phyloP scores from a whole-genome alignment of 225 moss, liverwort and hornwort genomes.

The Straminergon stramineum region DNA sequence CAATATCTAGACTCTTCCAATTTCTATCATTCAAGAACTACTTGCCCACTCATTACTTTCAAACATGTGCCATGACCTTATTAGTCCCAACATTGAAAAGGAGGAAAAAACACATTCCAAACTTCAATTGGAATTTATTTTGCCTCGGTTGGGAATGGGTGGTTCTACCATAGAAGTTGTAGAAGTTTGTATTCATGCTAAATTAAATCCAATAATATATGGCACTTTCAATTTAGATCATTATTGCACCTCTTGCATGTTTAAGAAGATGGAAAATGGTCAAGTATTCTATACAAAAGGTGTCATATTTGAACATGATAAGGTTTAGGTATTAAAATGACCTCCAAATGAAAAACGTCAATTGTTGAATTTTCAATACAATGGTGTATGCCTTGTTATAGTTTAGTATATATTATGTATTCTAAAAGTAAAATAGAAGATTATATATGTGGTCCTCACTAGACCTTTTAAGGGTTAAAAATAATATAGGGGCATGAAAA shows the following conservation, averaged over 20 bases:
- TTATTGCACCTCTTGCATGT: not conserved
- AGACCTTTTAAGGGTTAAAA: not conserved
- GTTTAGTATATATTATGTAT: too few relatives aligned
- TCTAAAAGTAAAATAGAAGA: not conserved
- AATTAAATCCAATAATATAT: not conserved
- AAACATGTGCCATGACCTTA: too few relatives aligned
- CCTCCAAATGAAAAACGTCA: not conserved
- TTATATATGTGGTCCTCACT: accelerated
- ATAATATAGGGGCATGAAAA: not conserved
- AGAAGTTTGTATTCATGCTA: not conserved
- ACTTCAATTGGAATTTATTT: too few relatives aligned
- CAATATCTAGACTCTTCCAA: too few relatives aligned
- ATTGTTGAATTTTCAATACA: not conserved
- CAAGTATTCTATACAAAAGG: not conserved
- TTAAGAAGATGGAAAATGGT: not conserved
- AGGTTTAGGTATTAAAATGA: not conserved
- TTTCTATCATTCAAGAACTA: too few relatives aligned
- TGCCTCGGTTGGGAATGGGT: too few relatives aligned
- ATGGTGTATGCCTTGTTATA: not conserved
- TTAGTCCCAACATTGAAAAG: too few relatives aligned
- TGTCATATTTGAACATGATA: not conserved
- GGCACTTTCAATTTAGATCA: not conserved
- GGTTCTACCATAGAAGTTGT: too few relatives aligned
- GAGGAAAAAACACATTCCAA: too few relatives aligned
- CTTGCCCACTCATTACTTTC: too few relatives aligned